Conservation (phyloP, 2,329 filamentous ascomycete genomes). For the Thelonectria blattea region DNA sequence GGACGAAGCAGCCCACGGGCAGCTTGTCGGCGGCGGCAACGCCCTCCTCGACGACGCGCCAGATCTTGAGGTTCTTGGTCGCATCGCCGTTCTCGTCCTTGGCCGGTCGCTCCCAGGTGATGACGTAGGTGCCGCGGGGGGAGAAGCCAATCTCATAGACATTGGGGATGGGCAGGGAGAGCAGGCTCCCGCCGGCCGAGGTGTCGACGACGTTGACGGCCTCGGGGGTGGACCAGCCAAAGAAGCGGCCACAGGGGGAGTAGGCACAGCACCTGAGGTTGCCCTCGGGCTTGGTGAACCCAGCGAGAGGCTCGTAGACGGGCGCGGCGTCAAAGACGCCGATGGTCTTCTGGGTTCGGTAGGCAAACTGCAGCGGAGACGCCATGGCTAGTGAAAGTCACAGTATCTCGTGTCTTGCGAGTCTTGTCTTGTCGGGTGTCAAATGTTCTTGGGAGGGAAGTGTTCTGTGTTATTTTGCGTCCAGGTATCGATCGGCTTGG, state of each 20-base stretch:
- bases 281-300: constrained; percentile 87
- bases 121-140: constrained; percentile 87
- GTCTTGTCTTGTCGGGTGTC: constrained; percentile 36
- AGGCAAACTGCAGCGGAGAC: constrained; percentile 91
- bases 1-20: constrained; percentile 87
- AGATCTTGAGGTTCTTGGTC: constrained; percentile 95
- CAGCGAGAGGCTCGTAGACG: constrained; percentile 82
- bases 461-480: constrained; percentile 15
- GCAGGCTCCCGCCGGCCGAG: constrained; percentile 74
- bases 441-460: constrained; percentile 34
- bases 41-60: constrained; percentile 79
- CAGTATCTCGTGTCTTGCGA: constrained; percentile 55
- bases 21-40: constrained; percentile 68
- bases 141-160: constrained; percentile 97
- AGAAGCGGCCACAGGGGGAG: constrained; percentile 94
- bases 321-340: constrained; percentile 92
- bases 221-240: constrained; percentile 91
- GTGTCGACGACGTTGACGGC: constrained; percentile 86
- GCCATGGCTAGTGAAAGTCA: constrained; percentile 96
- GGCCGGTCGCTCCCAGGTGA: constrained; percentile 92
- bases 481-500: constrained; percentile 9
- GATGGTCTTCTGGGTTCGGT: constrained; percentile 95
- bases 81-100: constrained; percentile 96
- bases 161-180: constrained; percentile 77
- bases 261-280: constrained; percentile 95